Evolutionary conservation across 345 rosid genomes (phyloP), one percentile per base, ranked within the genome.

Genomic region (Moricandia moricandioides): DNA sequence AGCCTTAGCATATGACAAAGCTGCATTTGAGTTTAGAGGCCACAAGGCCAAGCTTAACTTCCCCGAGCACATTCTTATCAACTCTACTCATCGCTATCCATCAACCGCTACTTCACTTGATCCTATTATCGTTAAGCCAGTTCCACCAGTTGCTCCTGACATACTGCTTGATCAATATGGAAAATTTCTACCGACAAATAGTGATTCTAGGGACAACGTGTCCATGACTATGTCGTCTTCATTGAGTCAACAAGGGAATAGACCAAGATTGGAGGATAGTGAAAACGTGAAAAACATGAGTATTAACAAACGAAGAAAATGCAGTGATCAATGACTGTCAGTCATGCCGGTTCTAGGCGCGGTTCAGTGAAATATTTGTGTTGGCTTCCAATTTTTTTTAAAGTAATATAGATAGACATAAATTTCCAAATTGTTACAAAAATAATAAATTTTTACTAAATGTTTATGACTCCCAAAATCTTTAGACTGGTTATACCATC

Each of bases 21-120:
- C 78, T 43, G 82, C 82, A 14, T 62, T 67, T 67, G 74, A 68
- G 45, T 72, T 73, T 69, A 68, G 82, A 68, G 78, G 82, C 43
- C 70, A 79, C 30, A 79, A 79, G 60, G 78, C 82, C 6, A 79
- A 79, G 62, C 74, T 72, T 63, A 79, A 79, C 66, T 79, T 79
- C 82, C 79, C 82, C 0, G 77, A 78, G 65, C 72, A 57, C 6
- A 77, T 62, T 78, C 66, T 45, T 70, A 10, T 4, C 33, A 58
- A 34, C 33, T 34, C 80, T 71, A 58, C 39, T 40, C 80, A 21
- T 17, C 49, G 9, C 39, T 9, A 58, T 71, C 27, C 76, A 58
- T 57, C 67, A 65, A 26, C 72, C 4, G 1, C 35, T 55, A 70
- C 75, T 34, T 40, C 71, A 6, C 58, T 21, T 31, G 71, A 24